Evolutionary conservation across 106 monocot species (phyloP).

Genomic region (Alisma plantagoaquatica): DNA sequence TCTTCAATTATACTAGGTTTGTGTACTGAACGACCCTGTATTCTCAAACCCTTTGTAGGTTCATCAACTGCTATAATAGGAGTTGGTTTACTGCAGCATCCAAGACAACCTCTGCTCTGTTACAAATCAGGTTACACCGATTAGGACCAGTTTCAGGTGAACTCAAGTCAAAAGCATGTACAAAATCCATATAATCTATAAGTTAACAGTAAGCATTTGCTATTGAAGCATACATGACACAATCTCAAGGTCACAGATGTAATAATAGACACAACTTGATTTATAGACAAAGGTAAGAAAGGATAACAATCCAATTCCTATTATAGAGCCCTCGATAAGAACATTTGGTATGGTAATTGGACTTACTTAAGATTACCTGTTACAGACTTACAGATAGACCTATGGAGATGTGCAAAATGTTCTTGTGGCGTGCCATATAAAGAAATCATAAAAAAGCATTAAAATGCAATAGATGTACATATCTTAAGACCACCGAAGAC

Average conservation of each 20-base stretch:
- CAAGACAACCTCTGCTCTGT: conserved; percentile 98
- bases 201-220: not conserved
- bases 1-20: conserved; percentile 60
- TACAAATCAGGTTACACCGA: conserved; percentile 61
- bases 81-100: conserved; percentile 71
- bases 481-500: no score
- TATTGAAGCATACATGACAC: no score
- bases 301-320: not conserved
- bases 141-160: conserved; percentile 23
- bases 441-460: no score
- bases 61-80: conserved; percentile 88
- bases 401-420: no score
- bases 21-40: conserved; percentile 56
- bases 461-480: no score
- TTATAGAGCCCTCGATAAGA: no score
- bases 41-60: conserved; percentile 81
- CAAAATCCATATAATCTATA: not conserved
- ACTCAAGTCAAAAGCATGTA: not conserved
- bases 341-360: no score
- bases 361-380: no score
- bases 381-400: no score
- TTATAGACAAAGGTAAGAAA: not conserved
- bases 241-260: not conserved
- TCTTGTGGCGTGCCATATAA: no score
- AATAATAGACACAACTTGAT: not conserved